These are phyloP conservation scores for Mortierella sp. DNA, from an alignment of 371 early-diverging fungal species.

Conservation along the genomic window DNA sequence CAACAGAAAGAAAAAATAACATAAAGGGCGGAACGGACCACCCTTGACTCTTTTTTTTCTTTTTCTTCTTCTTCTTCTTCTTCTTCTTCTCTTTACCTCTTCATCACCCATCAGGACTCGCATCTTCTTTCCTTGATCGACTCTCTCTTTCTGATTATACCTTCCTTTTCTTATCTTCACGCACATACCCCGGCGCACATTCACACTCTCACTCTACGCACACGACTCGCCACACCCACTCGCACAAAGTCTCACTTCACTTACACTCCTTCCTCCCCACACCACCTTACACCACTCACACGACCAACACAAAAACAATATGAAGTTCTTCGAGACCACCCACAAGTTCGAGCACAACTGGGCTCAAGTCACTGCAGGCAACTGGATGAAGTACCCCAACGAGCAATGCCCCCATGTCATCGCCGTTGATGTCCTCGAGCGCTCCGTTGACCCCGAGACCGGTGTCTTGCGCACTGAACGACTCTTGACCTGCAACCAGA, in stretches of 20 bases:
- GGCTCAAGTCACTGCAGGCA: conserved; percentile 90
- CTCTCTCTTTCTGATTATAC: neutral
- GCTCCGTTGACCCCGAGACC: conserved; percentile 85
- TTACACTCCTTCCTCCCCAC: neutral
- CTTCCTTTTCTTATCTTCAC: neutral
- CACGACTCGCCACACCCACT: neutral
- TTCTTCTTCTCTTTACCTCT: neutral
- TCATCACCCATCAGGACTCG: conserved; percentile 1
- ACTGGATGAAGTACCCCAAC: conserved; percentile 98
- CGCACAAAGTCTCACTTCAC: neutral
- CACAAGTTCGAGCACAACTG: conserved; percentile 84
- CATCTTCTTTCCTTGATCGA: neutral
- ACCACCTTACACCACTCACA: neutral
- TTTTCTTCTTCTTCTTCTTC: neutral
- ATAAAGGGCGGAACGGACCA: neutral
- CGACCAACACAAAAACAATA: conserved; percentile 55
- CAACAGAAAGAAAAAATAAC: neutral
- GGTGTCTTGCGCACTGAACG: conserved; percentile 93
- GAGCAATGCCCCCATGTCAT: conserved; percentile 92
- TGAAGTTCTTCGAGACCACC: conserved; percentile 85
- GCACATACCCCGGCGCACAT: conserved; percentile 1
- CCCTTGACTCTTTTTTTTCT: neutral
- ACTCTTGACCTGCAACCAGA: conserved; percentile 90
- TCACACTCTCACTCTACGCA: neutral
- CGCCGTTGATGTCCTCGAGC: conserved; percentile 90